Evolutionary conservation across 371 early-diverging fungal genomes (phyloP), one percentile per base, ranked within the genome.

Genomic region (Capillidium heterosporum): DNA sequence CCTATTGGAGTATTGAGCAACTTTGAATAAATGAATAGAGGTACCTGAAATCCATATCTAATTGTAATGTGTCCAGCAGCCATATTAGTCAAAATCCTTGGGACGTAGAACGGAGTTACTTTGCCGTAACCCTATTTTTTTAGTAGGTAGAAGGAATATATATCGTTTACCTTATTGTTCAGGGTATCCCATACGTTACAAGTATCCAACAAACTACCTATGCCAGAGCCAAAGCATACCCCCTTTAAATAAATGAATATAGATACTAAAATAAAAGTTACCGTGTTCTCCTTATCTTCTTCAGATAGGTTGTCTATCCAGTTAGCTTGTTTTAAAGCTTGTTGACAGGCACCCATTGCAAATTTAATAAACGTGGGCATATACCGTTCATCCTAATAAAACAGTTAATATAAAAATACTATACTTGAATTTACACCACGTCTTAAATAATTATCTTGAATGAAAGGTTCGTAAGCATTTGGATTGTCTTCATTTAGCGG

Each of bases 1-100:
- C 96, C 75, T 81, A 58, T 52, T 42, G 28, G 54, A 48, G 19
- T 41, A 24, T 57, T 39, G n/a, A 39, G 7, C 15, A 19, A 24
- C 26, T 31, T 11, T 39, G 17, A 11, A 23, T 44, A 28, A 35
- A 8, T 31, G 51, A 27, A 31, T 26, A 32, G 26, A 27, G 51
- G 46, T 73, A 81, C 85, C 61, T 73, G 73, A 61, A 81, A 85
- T 19, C 91, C 91, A 65, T 83, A 80, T 54, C 81, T 80, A 73
- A 93, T 91, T 31, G 87, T 82, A 58, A 95, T 72, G 65, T 87
- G 87, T 0, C 94, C 96, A 1, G 92, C 89, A 0, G 94, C 93
- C 87, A 94, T 85, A 67, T 95, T 95, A 67, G 84, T 78, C 59
- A 95, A 69, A 5, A 89, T 85, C 58, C 75, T 71, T 5, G 96